phyloP scores from a whole-genome alignment of 345 rosid genomes.

The Corymbia maculata region DNA sequence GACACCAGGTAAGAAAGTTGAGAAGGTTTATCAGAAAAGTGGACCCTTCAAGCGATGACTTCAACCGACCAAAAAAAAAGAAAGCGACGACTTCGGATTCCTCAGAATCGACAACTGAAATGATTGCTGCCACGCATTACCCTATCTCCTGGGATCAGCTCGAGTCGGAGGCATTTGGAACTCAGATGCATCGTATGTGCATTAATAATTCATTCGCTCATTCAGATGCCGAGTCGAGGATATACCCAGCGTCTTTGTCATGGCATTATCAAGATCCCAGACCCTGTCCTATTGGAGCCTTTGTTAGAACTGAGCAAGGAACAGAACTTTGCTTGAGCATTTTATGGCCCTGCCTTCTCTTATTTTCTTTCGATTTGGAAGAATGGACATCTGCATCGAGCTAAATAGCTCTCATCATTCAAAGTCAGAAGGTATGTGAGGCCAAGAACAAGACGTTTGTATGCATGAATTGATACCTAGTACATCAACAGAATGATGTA shows the following conservation, averaged over 20 bases:
- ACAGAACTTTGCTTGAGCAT: background rate
- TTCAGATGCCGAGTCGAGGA: background rate
- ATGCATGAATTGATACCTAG: background rate
- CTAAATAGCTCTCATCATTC: background rate
- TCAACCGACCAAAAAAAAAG: background rate
- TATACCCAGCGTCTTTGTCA: background rate
- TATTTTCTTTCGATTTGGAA: background rate
- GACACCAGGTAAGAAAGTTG: background rate
- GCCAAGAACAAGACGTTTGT: background rate
- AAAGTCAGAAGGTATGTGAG: background rate
- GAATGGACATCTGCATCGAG: background rate
- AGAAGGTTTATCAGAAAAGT: background rate
- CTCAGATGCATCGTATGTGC: background rate
- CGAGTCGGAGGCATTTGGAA: background rate
- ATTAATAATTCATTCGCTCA: background rate
- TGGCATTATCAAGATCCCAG: background rate
- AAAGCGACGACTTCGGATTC: background rate
- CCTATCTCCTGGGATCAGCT: background rate
- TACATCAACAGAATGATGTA: background rate
- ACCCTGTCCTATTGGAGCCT: background rate
- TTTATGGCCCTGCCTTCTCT: background rate
- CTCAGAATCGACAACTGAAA: background rate
- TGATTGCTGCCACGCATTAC: background rate
- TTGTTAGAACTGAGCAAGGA: background rate
- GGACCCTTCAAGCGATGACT: background rate